A percentile compares a stretch with the other conserved stretches of the same genome.
These are phyloP conservation scores for Hyphopichia pseudoburtonii DNA, from an alignment of 1,139 yeast species.

Conservation along the genomic window DNA sequence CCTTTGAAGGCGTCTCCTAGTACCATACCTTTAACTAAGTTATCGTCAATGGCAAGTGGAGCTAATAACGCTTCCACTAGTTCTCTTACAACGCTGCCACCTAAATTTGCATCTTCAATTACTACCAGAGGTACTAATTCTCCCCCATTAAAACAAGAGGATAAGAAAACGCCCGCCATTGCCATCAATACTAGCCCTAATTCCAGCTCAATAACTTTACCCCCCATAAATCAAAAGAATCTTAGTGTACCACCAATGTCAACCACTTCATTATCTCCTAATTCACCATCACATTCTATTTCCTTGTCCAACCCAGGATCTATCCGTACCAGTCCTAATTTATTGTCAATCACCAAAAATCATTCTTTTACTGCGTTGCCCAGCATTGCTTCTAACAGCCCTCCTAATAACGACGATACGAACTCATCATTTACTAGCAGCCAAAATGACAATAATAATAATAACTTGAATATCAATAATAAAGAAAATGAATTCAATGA, in stretches of 20 bases:
- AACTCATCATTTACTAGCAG: too few relatives aligned
- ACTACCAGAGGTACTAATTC: constrained; percentile 3
- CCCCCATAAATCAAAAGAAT: constrained; percentile 7
- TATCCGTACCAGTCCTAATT: constrained; percentile 4
- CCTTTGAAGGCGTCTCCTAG: constrained; percentile 16
- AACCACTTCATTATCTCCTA: constrained; percentile 5
- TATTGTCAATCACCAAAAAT: constrained; percentile 2
- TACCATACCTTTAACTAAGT: background rate
- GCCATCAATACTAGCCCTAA: constrained; percentile 1
- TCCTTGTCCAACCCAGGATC: constrained; percentile 5
- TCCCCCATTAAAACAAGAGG: constrained; percentile 5
- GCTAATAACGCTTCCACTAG: background rate
- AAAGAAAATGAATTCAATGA: background rate
- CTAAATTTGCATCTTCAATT: background rate
- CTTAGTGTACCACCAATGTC: constrained; percentile 7
- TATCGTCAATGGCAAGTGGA: background rate
- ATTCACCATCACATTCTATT: constrained; percentile 1
- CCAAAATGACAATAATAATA: too few relatives aligned
- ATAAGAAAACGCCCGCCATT: background rate
- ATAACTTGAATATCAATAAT: too few relatives aligned
- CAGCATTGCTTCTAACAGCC: background rate
- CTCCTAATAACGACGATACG: too few relatives aligned
- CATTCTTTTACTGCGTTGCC: constrained; percentile 12
- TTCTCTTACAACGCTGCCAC: background rate
- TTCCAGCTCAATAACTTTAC: constrained; percentile 5